Evolutionary conservation across 305 asterid genomes (phyloP).

Genomic region (Salvia sclarea): DNA sequence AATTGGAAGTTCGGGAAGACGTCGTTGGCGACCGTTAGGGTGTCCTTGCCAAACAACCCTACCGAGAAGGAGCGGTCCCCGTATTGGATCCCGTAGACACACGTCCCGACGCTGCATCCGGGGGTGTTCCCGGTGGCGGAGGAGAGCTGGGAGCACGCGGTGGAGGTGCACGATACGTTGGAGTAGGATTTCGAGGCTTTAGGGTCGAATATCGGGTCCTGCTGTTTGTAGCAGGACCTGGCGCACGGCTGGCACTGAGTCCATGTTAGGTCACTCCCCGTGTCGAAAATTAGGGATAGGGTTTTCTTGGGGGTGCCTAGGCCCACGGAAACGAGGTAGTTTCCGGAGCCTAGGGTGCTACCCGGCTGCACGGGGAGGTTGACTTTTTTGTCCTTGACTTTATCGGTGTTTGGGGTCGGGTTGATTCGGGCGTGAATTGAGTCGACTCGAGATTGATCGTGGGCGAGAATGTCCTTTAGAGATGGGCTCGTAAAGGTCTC

Average conservation of each 20-base stretch:
- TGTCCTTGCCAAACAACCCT: constrained; percentile 58
- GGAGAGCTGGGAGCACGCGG: constrained; percentile 43
- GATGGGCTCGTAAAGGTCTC: constrained; percentile 32
- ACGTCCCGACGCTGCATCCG: constrained; percentile 43
- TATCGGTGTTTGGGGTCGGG: constrained; percentile 15
- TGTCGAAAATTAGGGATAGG: constrained; percentile 60
- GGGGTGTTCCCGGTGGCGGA: constrained; percentile 50
- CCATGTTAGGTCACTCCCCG: constrained; percentile 82
- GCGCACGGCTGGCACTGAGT: constrained; percentile 76
- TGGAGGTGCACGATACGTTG: constrained; percentile 51
- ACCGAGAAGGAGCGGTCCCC: constrained; percentile 58
- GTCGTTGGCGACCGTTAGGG: constrained; percentile 42
- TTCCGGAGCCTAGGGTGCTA: constrained; percentile 39
- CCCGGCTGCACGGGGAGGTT: constrained; percentile 55
- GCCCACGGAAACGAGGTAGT: constrained; percentile 56
- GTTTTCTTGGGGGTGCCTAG: constrained; percentile 62
- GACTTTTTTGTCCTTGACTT: constrained; percentile 36
- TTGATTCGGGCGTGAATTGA: constrained; percentile 51
- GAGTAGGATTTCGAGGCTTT: constrained; percentile 52
- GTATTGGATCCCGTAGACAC: constrained; percentile 52
- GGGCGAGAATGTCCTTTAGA: constrained; percentile 43
- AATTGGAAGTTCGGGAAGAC: constrained; percentile 49
- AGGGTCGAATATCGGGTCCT: constrained; percentile 67
- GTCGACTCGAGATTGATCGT: constrained; percentile 54
- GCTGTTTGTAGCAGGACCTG: constrained; percentile 50